phyloP scores from a whole-genome alignment of 2,329 filamentous ascomycete species.

The Albifimbria verrucaria region DNA sequence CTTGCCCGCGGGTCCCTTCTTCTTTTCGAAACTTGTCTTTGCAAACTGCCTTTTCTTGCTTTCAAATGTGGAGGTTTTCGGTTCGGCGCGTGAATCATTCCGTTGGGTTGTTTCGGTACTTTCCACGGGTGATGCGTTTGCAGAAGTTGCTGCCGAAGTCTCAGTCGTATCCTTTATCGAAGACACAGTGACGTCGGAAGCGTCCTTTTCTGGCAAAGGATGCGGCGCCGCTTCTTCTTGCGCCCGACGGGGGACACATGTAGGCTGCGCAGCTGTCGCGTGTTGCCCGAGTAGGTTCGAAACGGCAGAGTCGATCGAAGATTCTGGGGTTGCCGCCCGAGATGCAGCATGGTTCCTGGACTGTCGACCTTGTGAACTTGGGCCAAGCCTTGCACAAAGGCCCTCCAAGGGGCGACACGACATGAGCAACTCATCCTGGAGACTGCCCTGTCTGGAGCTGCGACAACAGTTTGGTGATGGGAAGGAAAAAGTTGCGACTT shows the following conservation, averaged over 20 bases:
- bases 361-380: conserved; percentile 33
- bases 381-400: conserved; percentile 45
- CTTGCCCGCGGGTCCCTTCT: too few species aligned
- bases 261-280: background rate
- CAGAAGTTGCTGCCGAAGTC: too few species aligned
- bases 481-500: background rate
- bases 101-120: too few species aligned
- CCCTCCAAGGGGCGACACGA: conserved; percentile 39
- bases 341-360: background rate
- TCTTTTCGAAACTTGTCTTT: too few species aligned
- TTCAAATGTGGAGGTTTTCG: too few species aligned
- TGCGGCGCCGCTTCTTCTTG: background rate
- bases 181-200: too few species aligned
- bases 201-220: too few species aligned
- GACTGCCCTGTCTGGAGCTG: conserved; percentile 3
- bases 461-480: background rate
- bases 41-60: too few species aligned
- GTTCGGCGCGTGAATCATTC: too few species aligned
- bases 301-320: background rate
- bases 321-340: background rate
- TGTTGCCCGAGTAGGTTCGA: background rate
- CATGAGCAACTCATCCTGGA: conserved; percentile 46
- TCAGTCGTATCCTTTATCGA: too few species aligned
- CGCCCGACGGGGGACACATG: background rate
- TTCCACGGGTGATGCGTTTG: too few species aligned